Percentiles rank a stretch among this genome's conserved stretches.
These are phyloP conservation scores for Nematocida ausubeli DNA, from an alignment of 371 early-diverging fungal species.

Conservation along the genomic window DNA sequence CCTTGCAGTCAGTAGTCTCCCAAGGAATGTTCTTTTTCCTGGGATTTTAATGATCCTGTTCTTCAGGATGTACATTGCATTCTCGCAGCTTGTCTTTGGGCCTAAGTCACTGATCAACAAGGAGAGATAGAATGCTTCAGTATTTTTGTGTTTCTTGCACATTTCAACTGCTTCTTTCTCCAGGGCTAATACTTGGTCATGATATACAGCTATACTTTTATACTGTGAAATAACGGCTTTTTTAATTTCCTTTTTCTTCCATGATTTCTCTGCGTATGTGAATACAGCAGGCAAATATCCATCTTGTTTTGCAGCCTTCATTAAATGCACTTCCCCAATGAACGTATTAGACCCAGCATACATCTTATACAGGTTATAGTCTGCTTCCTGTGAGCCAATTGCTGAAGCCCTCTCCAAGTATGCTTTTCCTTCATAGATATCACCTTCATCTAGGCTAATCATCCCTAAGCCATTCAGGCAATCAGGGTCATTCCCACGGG, in stretches of 20 bases:
- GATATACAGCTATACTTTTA: conserved; percentile 54
- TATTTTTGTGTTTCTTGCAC: conserved; percentile 47
- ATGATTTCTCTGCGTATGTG: conserved; percentile 56
- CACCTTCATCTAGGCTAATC: conserved; percentile 45
- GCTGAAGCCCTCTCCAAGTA: conserved; percentile 55
- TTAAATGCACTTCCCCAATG: conserved; percentile 53
- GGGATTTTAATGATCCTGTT: conserved; percentile 49
- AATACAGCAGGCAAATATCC: conserved; percentile 68
- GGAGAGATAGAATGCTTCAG: conserved; percentile 47
- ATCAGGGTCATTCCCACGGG: conserved; percentile 51
- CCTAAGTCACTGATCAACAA: conserved; percentile 63
- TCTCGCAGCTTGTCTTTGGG: conserved; percentile 51
- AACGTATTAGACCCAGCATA: conserved; percentile 35
- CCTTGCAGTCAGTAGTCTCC: too few relatives aligned
- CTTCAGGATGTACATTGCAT: conserved; percentile 61
- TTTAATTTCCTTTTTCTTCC: conserved; percentile 19
- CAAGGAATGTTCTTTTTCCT: neutral
- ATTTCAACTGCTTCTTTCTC: conserved; percentile 48
- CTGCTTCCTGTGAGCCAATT: conserved; percentile 46
- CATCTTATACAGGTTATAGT: conserved; percentile 59
- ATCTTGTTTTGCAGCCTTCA: conserved; percentile 57
- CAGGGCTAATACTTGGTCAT: conserved; percentile 40
- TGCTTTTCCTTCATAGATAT: conserved; percentile 50
- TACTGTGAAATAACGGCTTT: conserved; percentile 29
- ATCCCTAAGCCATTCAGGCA: conserved; percentile 65